Evolutionary conservation across 176 grass and related monocot species (phyloP), one percentile per base, ranked within the genome.

Genomic region (Bromus sterilis): DNA sequence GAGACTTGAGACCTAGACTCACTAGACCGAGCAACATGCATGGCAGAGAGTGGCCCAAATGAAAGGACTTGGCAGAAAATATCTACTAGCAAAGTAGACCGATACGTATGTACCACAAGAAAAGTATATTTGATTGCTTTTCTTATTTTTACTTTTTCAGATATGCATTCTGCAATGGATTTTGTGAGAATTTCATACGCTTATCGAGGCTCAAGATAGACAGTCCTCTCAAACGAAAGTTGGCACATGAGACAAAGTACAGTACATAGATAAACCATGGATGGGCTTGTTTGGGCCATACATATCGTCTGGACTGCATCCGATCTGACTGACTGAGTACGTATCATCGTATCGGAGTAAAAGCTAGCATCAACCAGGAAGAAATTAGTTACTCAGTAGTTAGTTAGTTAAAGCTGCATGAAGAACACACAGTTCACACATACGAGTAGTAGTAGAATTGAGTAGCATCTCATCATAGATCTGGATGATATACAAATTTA

Each of bases 401-500:
- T n/a, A n/a, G n/a, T 16, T 16, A 28, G 11, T 40, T 53, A 21
- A 21, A 20, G 15, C 12, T 20, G 20, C 13, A 24, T 37, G 1
- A 18, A 57, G 36, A 51, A 35, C 51, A 51, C 16, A 21, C 2
- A 2, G 2, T 74, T 2, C 39, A 30, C 37, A 26, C 34, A 25
- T 9, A 24, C 56, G 1, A 58, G 33, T 1, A 25, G 10, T n/a
- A 28, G 35, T 30, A 31, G 4, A 76, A 51, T 42, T 70, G 12
- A 26, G 25, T 60, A 36, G 70, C 78, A 56, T 82, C 72, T 77
- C 56, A n/a, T 77, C 56, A 16, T 77, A 44, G 56, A 82, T 89
- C 63, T 64, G 42, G 36, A 89, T 81, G 36, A 89, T 81, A 28
- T 89, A 81, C 87, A 89, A 72, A 85, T 81, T 81, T 81, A 89